Evolutionary conservation across 148 eudicot species (phyloP), one percentile per base, ranked within the genome.

Genomic region (Polygonum maritimum): DNA sequence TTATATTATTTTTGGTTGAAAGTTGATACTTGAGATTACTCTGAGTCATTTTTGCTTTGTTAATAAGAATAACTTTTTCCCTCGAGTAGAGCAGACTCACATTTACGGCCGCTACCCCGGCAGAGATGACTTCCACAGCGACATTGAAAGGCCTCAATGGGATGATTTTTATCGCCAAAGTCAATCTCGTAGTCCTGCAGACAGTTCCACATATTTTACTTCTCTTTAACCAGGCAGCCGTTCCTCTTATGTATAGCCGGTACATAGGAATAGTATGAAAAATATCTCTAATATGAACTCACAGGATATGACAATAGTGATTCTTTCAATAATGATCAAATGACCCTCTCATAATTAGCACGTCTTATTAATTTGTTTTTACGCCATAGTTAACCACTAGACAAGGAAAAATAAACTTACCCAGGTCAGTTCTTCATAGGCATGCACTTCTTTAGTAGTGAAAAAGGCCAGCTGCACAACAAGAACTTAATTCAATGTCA

Each of bases 391-490:
- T 3, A 51, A 51, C 57, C 18, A 51, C 15, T 15, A 4, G 13
- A 48, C 35, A 26, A 40, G 52, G 36, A 11, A 47, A 49, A 18
- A 18, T 48, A 38, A 38, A 82, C 89, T 85, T 78, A 88, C 94
- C 94, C 94, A 90, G 8, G 87, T 79, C 57, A 90, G 80, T 71
- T 90, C 94, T 82, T 90, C 91, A 19, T 78, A 77, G 73, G 91
- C 90, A 49, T 81, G 80, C 80, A 90, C 87, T 22, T 81, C 73
- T 65, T 79, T 83, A 52, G 80, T 78, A 11, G 94, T 90, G 74
- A 90, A 90, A 76, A 90, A 90, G 12, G 91, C 94, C 82, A 86
- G 79, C 94, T 90, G 87, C 79, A 78, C 49, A 71, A 76, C n/a
- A 22, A 71, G 14, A 47, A 65, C 19, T 62, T 21, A 45, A 76